phyloP scores from a whole-genome alignment of 305 asterid genomes.

The Fraxinus platypoda region DNA sequence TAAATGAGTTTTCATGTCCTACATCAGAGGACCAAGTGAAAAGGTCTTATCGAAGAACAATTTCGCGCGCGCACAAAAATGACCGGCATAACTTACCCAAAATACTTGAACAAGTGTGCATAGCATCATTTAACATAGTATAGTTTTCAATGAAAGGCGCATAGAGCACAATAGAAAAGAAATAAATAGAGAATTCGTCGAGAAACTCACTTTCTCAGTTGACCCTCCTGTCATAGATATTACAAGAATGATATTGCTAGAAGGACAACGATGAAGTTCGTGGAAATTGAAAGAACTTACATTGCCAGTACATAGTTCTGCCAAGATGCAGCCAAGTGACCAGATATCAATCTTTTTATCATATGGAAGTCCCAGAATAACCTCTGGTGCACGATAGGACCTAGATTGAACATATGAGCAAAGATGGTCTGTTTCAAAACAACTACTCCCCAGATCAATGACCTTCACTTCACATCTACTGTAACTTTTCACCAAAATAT shows the following conservation, averaged over 20 bases:
- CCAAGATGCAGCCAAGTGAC: slow-evolving; percentile 99
- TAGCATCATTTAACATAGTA: neutral
- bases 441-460: slow-evolving; percentile 97
- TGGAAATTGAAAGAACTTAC: slow-evolving; percentile 52
- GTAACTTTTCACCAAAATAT: slow-evolving; percentile 97
- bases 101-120: neutral
- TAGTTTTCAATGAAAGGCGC: neutral
- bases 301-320: slow-evolving; percentile 98
- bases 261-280: neutral
- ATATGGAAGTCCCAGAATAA: slow-evolving; percentile 93
- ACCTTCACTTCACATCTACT: slow-evolving; percentile 99
- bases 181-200: neutral
- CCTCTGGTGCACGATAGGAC: slow-evolving; percentile 98
- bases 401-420: slow-evolving; percentile 98
- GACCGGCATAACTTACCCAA: neutral
- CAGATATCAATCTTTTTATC: slow-evolving; percentile 92
- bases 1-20: neutral
- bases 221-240: neutral
- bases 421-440: slow-evolving; percentile 95
- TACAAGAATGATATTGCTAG: neutral
- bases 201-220: neutral
- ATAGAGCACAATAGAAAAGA: neutral
- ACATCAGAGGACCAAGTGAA: neutral
- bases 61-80: neutral
- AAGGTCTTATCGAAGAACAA: neutral